These are phyloP conservation scores for Boletales sp. DNA, from an alignment of 768 basidiomycete species.

Conservation along the genomic window DNA sequence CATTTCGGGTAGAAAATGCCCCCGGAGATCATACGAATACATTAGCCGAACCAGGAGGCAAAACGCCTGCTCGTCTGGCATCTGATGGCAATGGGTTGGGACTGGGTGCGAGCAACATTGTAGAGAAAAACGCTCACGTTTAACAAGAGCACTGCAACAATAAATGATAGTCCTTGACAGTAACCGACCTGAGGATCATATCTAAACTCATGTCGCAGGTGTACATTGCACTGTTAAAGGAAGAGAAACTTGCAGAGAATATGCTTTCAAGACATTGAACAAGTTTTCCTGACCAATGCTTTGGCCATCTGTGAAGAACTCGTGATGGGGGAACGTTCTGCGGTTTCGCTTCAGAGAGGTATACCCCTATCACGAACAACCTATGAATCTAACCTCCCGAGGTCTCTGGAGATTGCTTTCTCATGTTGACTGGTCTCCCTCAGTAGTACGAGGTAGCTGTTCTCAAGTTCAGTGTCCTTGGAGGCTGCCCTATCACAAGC, in stretches of 20 bases:
- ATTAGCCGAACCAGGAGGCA: slow-evolving; percentile 91
- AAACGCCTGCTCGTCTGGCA: slow-evolving; percentile 99
- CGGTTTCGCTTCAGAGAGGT: slow-evolving; percentile 10
- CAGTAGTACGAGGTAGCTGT: slow-evolving; percentile 72
- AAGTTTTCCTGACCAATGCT: slow-evolving; percentile 97
- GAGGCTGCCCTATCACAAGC: slow-evolving; percentile 72
- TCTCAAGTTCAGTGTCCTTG: slow-evolving; percentile 85
- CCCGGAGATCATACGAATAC: slow-evolving; percentile 94
- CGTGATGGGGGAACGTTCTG: slow-evolving; percentile 95
- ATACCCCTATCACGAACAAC: not conserved
- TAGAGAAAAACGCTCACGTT: slow-evolving; percentile 54
- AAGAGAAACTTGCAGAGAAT: slow-evolving; percentile 67
- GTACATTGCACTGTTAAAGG: not conserved
- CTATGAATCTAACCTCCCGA: slow-evolving; percentile 59
- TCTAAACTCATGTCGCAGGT: slow-evolving; percentile 34
- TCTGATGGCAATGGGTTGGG: slow-evolving; percentile 45
- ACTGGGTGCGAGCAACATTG: not conserved
- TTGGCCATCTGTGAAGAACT: slow-evolving; percentile 91
- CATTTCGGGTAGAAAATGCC: slow-evolving; percentile 99
- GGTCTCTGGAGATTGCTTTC: slow-evolving; percentile 89
- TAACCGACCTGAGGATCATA: slow-evolving; percentile 95
- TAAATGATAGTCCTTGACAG: slow-evolving; percentile 95
- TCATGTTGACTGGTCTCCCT: slow-evolving; percentile 87
- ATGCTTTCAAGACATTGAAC: slow-evolving; percentile 97
- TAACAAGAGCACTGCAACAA: slow-evolving; percentile 88